phyloP scores from a whole-genome alignment of 495 filamentous ascomycete genomes.

The Penicillium soppii region DNA sequence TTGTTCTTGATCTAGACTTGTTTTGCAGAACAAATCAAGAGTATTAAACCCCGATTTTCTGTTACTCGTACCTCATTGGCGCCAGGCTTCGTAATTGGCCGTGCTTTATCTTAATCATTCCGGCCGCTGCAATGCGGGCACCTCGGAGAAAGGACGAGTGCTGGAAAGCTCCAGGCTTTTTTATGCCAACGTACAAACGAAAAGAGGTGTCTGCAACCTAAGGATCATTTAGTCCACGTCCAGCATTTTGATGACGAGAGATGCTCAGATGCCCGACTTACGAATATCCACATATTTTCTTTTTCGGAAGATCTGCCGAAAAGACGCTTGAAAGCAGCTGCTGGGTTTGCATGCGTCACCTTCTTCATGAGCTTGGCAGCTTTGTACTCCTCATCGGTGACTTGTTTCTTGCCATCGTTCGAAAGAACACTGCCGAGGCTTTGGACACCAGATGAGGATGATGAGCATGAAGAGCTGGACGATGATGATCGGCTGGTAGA shows the following conservation, averaged over 20 bases:
- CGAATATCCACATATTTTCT: slow-evolving; percentile 90
- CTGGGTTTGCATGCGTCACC: slow-evolving; percentile 64
- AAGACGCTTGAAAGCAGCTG: slow-evolving; percentile 68
- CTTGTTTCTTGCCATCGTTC: not conserved
- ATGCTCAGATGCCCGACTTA: slow-evolving; percentile 33
- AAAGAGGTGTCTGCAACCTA: slow-evolving; percentile 72
- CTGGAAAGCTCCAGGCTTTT: slow-evolving; percentile 84
- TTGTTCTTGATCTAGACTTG: no score
- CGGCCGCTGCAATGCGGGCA: slow-evolving; percentile 75
- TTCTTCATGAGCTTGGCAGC: slow-evolving; percentile 59
- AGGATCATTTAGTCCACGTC: not conserved
- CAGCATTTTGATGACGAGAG: not conserved
- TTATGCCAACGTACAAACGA: slow-evolving; percentile 87
- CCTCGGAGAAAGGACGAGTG: slow-evolving; percentile 88
- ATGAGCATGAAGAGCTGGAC: slow-evolving; percentile 10
- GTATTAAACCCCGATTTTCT: no score
- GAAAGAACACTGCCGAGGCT: not conserved
- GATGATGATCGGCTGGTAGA: slow-evolving; percentile 2
- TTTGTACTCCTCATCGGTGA: slow-evolving; percentile 31
- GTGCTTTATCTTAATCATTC: slow-evolving; percentile 79
- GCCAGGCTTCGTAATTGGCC: slow-evolving; percentile 64
- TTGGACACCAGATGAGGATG: not conserved
- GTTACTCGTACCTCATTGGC: slow-evolving; percentile 34
- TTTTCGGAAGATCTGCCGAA: slow-evolving; percentile 68
- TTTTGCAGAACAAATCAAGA: no score